Percentiles rank a stretch among this genome's conserved stretches.
Conservation (phyloP, 148 eudicot species). For the Cornus controversa region DNA sequence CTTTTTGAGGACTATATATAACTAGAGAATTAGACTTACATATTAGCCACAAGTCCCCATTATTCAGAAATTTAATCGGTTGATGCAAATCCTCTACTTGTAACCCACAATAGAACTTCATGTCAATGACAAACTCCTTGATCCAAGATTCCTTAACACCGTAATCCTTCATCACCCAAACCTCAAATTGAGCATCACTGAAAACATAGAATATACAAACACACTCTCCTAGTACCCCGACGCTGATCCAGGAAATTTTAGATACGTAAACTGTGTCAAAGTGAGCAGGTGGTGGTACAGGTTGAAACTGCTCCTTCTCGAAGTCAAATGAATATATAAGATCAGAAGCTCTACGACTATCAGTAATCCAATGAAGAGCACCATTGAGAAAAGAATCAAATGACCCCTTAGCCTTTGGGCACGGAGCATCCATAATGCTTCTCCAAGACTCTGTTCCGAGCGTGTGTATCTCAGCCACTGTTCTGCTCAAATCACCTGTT, state of each 20-base stretch:
- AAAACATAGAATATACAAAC: slow-evolving; percentile 32
- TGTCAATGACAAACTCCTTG: slow-evolving; percentile 26
- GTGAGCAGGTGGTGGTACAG: slow-evolving; percentile 28
- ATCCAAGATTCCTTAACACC: slow-evolving; percentile 37
- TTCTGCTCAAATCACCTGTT: not conserved
- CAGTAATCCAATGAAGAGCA: slow-evolving; percentile 35
- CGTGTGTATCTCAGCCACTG: slow-evolving; percentile 24
- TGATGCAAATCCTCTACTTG: slow-evolving; percentile 6
- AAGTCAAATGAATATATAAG: slow-evolving; percentile 30
- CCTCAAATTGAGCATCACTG: slow-evolving; percentile 22
- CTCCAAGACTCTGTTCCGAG: slow-evolving; percentile 34
- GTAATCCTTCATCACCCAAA: slow-evolving; percentile 35
- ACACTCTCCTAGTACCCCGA: slow-evolving; percentile 19
- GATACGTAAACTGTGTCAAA: slow-evolving; percentile 7
- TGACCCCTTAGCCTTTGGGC: slow-evolving; percentile 4
- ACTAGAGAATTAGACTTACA: slow-evolving; percentile 16
- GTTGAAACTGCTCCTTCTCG: slow-evolving; percentile 21
- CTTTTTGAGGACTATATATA: slow-evolving; percentile 21
- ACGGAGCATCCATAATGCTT: slow-evolving; percentile 18
- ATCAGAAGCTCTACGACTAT: slow-evolving; percentile 9
- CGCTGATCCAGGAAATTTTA: slow-evolving; percentile 19
- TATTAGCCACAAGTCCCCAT: slow-evolving; percentile 32
- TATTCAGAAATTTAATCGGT: slow-evolving; percentile 24
- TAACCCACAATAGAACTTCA: slow-evolving; percentile 24
- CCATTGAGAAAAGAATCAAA: slow-evolving; percentile 32